phyloP scores from a whole-genome alignment of 164 flowering plant genomes.

The Taxillus chinensis region DNA sequence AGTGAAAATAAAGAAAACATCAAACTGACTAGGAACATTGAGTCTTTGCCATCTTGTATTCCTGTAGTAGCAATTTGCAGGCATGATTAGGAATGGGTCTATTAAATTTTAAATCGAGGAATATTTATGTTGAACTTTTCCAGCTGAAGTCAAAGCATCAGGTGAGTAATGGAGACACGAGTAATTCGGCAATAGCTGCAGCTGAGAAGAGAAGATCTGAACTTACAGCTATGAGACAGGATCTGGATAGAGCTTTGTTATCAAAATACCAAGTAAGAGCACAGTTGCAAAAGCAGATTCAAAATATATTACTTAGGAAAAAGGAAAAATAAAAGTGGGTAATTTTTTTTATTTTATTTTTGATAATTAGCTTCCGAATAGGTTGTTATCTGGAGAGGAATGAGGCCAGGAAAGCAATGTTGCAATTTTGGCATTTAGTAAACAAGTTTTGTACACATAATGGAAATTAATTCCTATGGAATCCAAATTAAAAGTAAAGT shows the following conservation, averaged over 20 bases:
- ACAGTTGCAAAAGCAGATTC: conserved; percentile 35
- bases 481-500: too few relatives aligned
- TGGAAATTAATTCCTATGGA: too few relatives aligned
- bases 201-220: conserved; percentile 36
- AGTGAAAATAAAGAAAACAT: too few relatives aligned
- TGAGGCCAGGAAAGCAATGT: background rate
- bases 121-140: background rate
- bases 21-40: too few relatives aligned
- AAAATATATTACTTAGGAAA: conserved; percentile 17
- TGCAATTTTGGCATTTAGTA: too few relatives aligned
- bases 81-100: too few relatives aligned
- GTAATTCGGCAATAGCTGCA: conserved; percentile 29
- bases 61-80: too few relatives aligned
- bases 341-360: background rate
- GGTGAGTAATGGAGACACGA: conserved; percentile 15
- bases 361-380: background rate
- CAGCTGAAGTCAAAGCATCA: conserved; percentile 41
- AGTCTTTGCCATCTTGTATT: too few relatives aligned
- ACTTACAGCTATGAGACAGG: conserved; percentile 28
- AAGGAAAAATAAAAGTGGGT: conserved; percentile 9
- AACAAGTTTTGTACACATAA: too few relatives aligned
- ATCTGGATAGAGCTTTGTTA: conserved; percentile 30
- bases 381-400: background rate
- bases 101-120: too few relatives aligned
- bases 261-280: conserved; percentile 29